Percentiles rank a stretch among this genome's conserved stretches.
Evolutionary conservation across 2,329 filamentous ascomycete species (phyloP).

Genomic region (Lachnellula arida): DNA sequence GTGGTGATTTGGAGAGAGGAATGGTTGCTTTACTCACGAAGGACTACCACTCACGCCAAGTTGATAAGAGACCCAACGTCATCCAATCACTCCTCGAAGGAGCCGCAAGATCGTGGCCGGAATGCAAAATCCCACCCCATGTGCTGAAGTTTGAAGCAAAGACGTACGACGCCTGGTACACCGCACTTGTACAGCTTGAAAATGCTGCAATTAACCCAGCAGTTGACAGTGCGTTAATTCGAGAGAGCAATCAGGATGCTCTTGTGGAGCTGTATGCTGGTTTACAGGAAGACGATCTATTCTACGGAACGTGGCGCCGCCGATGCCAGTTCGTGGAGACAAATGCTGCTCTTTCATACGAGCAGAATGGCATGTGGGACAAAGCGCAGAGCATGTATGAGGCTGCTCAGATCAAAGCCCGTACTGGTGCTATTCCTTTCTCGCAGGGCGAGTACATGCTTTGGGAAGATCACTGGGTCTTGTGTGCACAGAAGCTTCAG

Average conservation of each 20-base stretch:
- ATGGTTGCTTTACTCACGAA: conserved; percentile 88
- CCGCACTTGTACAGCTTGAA: conserved; percentile 85
- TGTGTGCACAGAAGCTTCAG: conserved; percentile 95
- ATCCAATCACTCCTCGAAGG: conserved; percentile 89
- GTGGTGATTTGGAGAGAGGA: conserved; percentile 82
- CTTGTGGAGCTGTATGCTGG: conserved; percentile 89
- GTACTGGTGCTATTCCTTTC: conserved; percentile 93
- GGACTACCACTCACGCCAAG: conserved; percentile 90
- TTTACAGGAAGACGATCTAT: conserved; percentile 91
- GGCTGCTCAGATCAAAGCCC: conserved; percentile 91
- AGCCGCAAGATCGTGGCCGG: conserved; percentile 75
- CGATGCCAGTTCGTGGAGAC: conserved; percentile 96
- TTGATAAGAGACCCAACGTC: conserved; percentile 93
- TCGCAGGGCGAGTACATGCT: conserved; percentile 97
- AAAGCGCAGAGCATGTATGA: conserved; percentile 98
- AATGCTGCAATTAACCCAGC: conserved; percentile 75
- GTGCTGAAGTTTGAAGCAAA: conserved; percentile 93
- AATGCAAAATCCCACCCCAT: conserved; percentile 90
- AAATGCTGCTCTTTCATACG: conserved; percentile 93
- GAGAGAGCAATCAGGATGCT: conserved; percentile 93
- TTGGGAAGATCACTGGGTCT: conserved; percentile 99
- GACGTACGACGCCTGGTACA: conserved; percentile 97
- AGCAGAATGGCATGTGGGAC: conserved; percentile 99
- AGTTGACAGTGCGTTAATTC: conserved; percentile 75
- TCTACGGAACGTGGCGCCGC: conserved; percentile 94